Base-by-base conservation (phyloP, 805 yeast species). In the Lipomyces orientalis region DNA sequence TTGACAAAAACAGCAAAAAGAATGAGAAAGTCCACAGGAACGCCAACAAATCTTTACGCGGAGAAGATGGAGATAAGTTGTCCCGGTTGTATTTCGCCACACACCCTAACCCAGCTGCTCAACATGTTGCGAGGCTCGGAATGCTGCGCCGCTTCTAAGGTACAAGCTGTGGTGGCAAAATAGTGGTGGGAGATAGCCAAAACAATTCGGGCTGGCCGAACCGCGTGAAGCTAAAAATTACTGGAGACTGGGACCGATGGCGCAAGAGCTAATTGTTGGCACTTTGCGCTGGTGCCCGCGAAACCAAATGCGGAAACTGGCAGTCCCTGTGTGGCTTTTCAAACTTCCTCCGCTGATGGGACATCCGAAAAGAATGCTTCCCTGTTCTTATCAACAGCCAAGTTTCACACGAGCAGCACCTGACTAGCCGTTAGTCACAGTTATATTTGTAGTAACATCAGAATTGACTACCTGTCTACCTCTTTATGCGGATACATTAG, bases 21-120 rank as follows among this genome's bases (percentile, higher is more conserved):
- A 52, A 25, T 14, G 55, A 16, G 22, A 52, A 12, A 22, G 3
- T 12, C n/a, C 29, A 25, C 29, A 52, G 55, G 16, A 25, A n/a
- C 29, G 14, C 34, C 55, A 52, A 25, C n/a, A 10, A 31, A 31
- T 52, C 12, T 16, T 12, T 16, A 52, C 16, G 29, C 55, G 55
- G 55, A 25, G 55, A 22, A 7, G 16, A 52, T 22, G 33, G 55
- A 52, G 55, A 52, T 52, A 52, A 52, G 49, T 43, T 43, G 22
- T 8, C n/a, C n/a, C 19, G 8, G 25, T 0, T 4, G n/a, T 43
- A 43, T 43, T 43, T 16, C 25, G 22, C 49, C 49, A n/a, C 22
- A 6, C 22, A 43, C 49, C 49, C 49, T 43, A 43, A 43, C 49
- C 22, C 49, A n/a, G 22, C 1, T 22, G 4, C 4, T 1, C 16